Percentiles rank a stretch among this genome's conserved stretches.
These are phyloP conservation scores for Pseudomicrostroma phylloplanum DNA, from an alignment of 1,284 basidiomycete genomes.

Conservation along the genomic window DNA sequence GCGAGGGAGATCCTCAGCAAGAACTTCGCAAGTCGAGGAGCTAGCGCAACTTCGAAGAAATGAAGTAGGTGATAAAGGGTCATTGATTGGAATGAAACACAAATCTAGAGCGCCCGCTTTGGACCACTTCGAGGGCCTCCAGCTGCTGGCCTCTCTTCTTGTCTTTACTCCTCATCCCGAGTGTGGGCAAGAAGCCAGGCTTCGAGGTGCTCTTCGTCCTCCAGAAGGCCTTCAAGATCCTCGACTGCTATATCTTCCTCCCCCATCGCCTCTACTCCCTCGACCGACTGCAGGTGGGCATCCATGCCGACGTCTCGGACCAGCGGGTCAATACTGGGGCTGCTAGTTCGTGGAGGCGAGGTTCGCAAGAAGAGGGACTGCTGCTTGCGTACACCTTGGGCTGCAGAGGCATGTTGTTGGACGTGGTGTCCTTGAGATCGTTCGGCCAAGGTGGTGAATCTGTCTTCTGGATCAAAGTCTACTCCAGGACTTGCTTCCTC, in stretches of 20 bases:
- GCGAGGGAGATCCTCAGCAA: slow-evolving; percentile 36
- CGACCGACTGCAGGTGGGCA: not conserved
- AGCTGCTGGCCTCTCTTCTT: not conserved
- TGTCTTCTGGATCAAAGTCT: no score
- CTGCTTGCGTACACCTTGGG: no score
- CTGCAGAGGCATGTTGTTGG: no score
- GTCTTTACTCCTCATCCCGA: not conserved
- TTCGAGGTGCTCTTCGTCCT: slow-evolving; percentile 9
- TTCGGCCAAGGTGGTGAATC: no score
- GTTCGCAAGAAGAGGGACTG: no score
- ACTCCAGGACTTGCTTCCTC: no score
- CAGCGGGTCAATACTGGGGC: not conserved
- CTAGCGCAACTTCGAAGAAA: not conserved
- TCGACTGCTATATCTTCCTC: slow-evolving; percentile 4
- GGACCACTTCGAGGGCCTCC: not conserved
- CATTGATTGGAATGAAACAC: not conserved
- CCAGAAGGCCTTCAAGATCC: not conserved
- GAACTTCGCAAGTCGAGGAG: slow-evolving; percentile 28
- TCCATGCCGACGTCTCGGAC: not conserved
- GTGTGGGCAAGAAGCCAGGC: slow-evolving; percentile 7
- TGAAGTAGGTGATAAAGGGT: not conserved
- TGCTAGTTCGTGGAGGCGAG: not conserved
- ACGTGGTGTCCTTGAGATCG: no score
- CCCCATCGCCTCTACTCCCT: not conserved
- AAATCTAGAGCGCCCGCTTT: not conserved